Evolutionary conservation across 345 rosid genomes (phyloP), one percentile per base, ranked within the genome.

Genomic region (Salix brachista): DNA sequence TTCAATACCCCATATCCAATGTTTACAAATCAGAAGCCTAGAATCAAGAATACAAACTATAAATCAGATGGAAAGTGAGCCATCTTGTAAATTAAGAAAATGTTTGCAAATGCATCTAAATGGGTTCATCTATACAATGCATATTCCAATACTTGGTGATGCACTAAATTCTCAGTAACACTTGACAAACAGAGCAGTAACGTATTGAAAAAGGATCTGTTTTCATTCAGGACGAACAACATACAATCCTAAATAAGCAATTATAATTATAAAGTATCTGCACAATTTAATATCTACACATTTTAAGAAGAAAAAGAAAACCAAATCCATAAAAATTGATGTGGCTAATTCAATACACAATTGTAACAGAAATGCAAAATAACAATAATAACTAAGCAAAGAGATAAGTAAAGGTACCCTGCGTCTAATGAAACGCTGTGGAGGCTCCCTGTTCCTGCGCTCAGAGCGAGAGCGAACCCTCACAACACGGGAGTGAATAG

Each of bases 401-500:
- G 41, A 14, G 12, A 32, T n/a, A 4, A 16, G 2, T 30, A 41
- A 56, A 0, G 6, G 8, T 80, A 94, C 98, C 90, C 90, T 85
- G 83, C 96, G 97, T 77, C 94, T 88, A 64, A 88, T 80, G 66
- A 90, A 94, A 56, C 98, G 95, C 73, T 89, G 91, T 0, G 97
- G 98, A 3, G 97, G 98, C 72, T 89, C 92, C 73, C 98, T 92
- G 23, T 86, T 86, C 77, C 97, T 89, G 72, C 98, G 87, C 65
- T 90, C 70, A 1, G 91, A 80, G 82, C 90, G 88, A 21, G 97
- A 92, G n/a, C 97, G 89, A 54, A 92, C 98, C 85, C 98, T 91
- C 77, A 95, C 98, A 1, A 93, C 99, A 44, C 92, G 98, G 16
- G 99, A 96, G 89, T 96, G 99, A 78, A 96, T 93, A 1, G 99